A percentile compares a stretch with the other conserved stretches of the same genome.
phyloP scores from a whole-genome alignment of 306 rosid genomes.

The Inga oerstediana region DNA sequence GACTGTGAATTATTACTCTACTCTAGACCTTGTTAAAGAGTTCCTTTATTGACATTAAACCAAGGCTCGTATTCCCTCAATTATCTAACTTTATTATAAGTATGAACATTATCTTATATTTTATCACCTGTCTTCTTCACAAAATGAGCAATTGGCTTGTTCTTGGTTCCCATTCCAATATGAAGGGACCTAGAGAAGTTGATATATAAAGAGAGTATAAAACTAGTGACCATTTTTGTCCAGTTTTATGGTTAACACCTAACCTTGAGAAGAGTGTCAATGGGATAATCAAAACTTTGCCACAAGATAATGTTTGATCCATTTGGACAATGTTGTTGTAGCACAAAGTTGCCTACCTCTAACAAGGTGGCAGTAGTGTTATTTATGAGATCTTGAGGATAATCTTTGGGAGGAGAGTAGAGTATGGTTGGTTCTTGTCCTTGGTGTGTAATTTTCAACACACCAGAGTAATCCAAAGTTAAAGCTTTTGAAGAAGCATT shows the following conservation, averaged over 20 bases:
- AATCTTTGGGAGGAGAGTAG: not conserved
- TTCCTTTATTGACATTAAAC: not conserved
- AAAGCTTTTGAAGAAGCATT: too few species aligned
- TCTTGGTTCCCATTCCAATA: slow-evolving; percentile 19
- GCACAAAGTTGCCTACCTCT: slow-evolving; percentile 9
- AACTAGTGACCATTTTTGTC: not conserved
- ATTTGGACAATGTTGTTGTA: not conserved
- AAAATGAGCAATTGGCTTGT: not conserved
- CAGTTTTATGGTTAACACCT: slow-evolving; percentile 17
- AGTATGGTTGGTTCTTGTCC: too few species aligned
- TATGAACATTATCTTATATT: not conserved
- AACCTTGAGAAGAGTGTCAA: not conserved
- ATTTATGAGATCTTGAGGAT: not conserved
- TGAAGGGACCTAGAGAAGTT: not conserved
- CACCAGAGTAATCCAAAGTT: too few species aligned
- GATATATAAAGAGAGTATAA: not conserved
- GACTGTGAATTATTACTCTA: not conserved
- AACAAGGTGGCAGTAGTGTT: slow-evolving; percentile 1
- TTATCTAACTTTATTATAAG: not conserved
- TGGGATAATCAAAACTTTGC: slow-evolving; percentile 28
- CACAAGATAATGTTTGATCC: not conserved
- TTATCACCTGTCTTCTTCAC: not conserved
- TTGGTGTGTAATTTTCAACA: too few species aligned
- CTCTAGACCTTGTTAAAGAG: not conserved
- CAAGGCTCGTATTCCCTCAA: not conserved